Evolutionary conservation across 164 flowering plant genomes (phyloP).

Genomic region (Tetrastigma voinierianum): DNA sequence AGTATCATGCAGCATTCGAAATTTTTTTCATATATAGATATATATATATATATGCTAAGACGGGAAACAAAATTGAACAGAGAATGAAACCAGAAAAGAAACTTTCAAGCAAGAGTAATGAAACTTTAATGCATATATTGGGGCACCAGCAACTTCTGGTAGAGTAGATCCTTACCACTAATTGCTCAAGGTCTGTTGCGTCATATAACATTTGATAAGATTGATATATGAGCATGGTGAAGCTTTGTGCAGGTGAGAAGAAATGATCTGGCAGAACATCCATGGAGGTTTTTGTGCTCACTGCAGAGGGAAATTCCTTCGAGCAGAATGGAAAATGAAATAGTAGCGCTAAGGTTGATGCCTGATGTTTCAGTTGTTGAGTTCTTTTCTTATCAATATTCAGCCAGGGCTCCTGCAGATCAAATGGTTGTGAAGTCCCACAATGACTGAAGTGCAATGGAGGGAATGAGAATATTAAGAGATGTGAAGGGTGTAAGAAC

Average conservation of each 20-base stretch:
- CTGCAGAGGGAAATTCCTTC: conserved; percentile 66
- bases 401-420: conserved; percentile 67
- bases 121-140: neutral
- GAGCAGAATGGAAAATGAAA: conserved; percentile 72
- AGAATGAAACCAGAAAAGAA: no score
- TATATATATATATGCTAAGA: no score
- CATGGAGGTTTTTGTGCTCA: conserved; percentile 69
- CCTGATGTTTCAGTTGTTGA: conserved; percentile 48
- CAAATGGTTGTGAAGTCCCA: neutral
- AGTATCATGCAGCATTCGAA: no score
- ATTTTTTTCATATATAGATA: no score
- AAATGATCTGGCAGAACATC: conserved; percentile 72
- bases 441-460: no score
- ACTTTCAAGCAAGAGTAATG: neutral
- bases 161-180: conserved; percentile 41
- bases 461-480: no score
- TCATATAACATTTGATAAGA: conserved; percentile 68
- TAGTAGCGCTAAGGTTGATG: conserved; percentile 76
- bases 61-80: no score
- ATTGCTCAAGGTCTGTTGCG: conserved; percentile 45
- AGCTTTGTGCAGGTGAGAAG: no score
- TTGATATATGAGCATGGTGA: conserved; percentile 63
- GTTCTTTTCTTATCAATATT: conserved; percentile 54
- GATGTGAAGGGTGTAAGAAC: no score
- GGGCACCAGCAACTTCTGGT: no score